Evolutionary conservation across 2,329 filamentous ascomycete species (phyloP).

Genomic region (Calonectria multiphialidica): DNA sequence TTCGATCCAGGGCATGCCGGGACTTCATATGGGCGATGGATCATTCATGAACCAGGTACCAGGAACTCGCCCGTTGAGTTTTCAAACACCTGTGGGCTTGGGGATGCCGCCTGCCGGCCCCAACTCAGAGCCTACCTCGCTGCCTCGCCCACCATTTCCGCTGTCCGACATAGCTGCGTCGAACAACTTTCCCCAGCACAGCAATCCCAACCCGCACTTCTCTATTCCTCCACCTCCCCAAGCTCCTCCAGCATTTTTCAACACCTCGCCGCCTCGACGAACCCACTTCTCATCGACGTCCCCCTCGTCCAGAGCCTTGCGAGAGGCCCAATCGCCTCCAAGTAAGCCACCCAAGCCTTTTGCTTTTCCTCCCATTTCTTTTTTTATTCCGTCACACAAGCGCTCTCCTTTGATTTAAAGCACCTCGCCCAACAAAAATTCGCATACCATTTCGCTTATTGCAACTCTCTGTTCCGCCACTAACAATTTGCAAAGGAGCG

Average conservation of each 20-base stretch:
- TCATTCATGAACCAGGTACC: constrained; percentile 40
- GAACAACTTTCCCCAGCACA: constrained; percentile 35
- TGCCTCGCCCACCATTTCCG: constrained; percentile 34
- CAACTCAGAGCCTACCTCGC: constrained; percentile 37
- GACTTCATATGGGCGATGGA: constrained; percentile 24
- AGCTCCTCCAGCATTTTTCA: constrained; percentile 29
- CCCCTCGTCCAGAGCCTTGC: constrained; percentile 31
- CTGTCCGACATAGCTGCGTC: constrained; percentile 28
- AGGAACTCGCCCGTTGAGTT: constrained; percentile 29
- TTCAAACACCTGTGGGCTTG: constrained; percentile 31
- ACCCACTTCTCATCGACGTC: constrained; percentile 30
- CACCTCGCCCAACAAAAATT: constrained; percentile 9
- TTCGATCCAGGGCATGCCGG: neutral
- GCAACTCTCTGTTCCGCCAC: neutral
- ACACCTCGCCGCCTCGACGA: constrained; percentile 30
- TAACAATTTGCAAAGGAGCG: constrained; percentile 33
- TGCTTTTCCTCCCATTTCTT: neutral
- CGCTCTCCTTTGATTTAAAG: constrained; percentile 5
- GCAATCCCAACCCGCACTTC: constrained; percentile 26
- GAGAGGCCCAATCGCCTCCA: constrained; percentile 35
- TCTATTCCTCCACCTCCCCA: constrained; percentile 30
- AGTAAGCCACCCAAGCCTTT: constrained; percentile 31
- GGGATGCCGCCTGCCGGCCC: constrained; percentile 31
- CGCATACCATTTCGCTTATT: neutral
- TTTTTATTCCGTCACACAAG: neutral